Base-by-base conservation (phyloP, 2,329 filamentous ascomycete species). In the Cladosporium colombiae region DNA sequence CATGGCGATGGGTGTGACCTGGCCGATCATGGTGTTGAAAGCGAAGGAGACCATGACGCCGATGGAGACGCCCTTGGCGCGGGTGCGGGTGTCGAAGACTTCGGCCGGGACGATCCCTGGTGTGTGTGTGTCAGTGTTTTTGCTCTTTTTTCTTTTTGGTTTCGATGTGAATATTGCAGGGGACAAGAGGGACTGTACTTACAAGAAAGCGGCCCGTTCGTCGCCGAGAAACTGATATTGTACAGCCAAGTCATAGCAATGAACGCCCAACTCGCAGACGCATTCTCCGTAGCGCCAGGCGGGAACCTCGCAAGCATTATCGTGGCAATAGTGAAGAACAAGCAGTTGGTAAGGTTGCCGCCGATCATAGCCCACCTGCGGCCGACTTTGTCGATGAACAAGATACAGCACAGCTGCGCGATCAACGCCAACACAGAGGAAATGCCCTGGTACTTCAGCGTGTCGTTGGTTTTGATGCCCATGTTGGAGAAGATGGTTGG, bases 161-260 rank as follows among this genome's bases (percentile, higher is more conserved):
- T 29, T 29, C 7, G 27, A 1, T 8, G 29, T 52, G 27, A 5
- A 18, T 21, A n/a, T 21, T 18, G 37, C n/a, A 2, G 18, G 14
- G 18, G 6, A 2, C 7, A 21, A 29, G 25, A 16, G 18, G n/a
- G 6, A n/a, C 18, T 31, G 23, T 7, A 63, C 60, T 63, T 53
- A 71, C 84, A 87, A 23, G 84, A 82, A 1, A 92, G 78, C 0
- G 90, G 89, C 25, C 90, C 90, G 66, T 88, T 91, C 2, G 89
- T 89, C 37, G 84, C 84, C 3, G 84, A 89, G 82, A 92, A 93
- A 50, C 84, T 89, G 80, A 92, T 90, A 78, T 93, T 93, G 82
- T 91, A 93, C 1, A 91, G 75, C 91, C 91, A 93, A 1, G 90
- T 93, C 71, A 86, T 83, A 72, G 88, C 84, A 68, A 93, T 93